Conservation (phyloP, 306 rosid species). For the Potentilla sterilis region DNA sequence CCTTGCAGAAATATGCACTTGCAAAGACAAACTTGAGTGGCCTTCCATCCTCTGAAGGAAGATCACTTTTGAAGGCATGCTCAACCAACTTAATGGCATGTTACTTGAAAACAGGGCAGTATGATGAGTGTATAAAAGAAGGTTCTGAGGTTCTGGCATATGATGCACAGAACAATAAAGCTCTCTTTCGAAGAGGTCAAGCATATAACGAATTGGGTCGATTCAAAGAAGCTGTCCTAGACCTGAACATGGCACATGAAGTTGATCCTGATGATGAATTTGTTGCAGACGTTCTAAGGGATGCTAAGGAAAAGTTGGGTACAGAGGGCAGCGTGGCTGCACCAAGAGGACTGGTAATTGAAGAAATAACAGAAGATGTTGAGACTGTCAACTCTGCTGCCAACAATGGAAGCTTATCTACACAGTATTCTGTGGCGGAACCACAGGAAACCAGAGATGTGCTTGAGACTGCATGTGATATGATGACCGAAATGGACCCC, state of each 20-base stretch:
- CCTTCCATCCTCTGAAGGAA: slow-evolving; percentile 66
- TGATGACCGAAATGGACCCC: slow-evolving; percentile 74
- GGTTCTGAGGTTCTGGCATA: slow-evolving; percentile 90
- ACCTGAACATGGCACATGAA: slow-evolving; percentile 73
- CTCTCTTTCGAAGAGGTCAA: slow-evolving; percentile 96
- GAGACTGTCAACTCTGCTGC: slow-evolving; percentile 33
- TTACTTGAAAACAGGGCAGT: slow-evolving; percentile 80
- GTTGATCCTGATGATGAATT: slow-evolving; percentile 72
- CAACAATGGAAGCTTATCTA: slow-evolving; percentile 38
- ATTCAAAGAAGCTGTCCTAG: slow-evolving; percentile 66
- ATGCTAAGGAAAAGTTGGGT: slow-evolving; percentile 59
- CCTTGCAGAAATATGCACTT: slow-evolving; percentile 64
- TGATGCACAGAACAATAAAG: slow-evolving; percentile 78
- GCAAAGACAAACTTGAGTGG: slow-evolving; percentile 78
- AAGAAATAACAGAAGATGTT: slow-evolving; percentile 80
- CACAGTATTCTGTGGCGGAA: slow-evolving; percentile 1
- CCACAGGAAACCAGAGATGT: slow-evolving; percentile 41
- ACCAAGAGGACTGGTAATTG: slow-evolving; percentile 58
- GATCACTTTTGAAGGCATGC: slow-evolving; percentile 67
- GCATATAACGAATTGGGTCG: slow-evolving; percentile 81
- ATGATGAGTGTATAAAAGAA: slow-evolving; percentile 72
- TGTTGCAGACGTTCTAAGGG: slow-evolving; percentile 62
- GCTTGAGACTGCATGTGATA: slow-evolving; percentile 73
- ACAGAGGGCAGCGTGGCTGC: slow-evolving; percentile 41
- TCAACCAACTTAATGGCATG: slow-evolving; percentile 95